These are phyloP conservation scores for Rutstroemia sp. DNA, from an alignment of 2,329 filamentous ascomycete genomes.

Conservation along the genomic window DNA sequence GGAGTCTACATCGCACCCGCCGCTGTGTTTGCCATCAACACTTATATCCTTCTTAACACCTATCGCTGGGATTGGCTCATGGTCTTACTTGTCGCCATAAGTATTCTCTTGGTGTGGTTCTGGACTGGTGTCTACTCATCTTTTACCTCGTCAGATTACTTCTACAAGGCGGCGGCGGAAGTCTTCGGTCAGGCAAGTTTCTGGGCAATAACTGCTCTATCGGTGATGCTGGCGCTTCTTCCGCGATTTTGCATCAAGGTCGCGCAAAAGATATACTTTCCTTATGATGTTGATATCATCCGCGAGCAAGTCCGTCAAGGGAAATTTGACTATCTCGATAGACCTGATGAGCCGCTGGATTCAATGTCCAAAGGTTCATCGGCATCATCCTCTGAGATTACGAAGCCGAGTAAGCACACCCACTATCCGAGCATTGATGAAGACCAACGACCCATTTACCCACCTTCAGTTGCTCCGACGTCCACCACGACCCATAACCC, in stretches of 20 bases:
- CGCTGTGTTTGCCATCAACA: constrained; percentile 81
- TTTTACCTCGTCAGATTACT: constrained; percentile 47
- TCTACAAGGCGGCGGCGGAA: constrained; percentile 73
- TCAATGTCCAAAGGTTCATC: constrained; percentile 39
- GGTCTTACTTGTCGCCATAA: constrained; percentile 71
- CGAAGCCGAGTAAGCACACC: constrained; percentile 40
- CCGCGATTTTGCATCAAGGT: constrained; percentile 83
- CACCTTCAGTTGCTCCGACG: constrained; percentile 76
- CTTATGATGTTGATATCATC: constrained; percentile 89
- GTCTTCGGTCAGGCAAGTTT: constrained; percentile 77
- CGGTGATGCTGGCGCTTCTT: constrained; percentile 73
- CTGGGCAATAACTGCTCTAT: constrained; percentile 77
- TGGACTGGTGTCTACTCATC: constrained; percentile 82
- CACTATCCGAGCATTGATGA: constrained; percentile 66
- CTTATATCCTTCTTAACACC: constrained; percentile 91
- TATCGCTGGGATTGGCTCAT: constrained; percentile 99
- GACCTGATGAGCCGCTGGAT: constrained; percentile 15
- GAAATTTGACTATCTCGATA: constrained; percentile 65
- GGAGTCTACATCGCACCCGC: constrained; percentile 82
- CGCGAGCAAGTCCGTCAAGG: constrained; percentile 84
- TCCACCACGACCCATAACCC: constrained; percentile 69
- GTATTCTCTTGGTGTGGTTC: constrained; percentile 82
- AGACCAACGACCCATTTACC: constrained; percentile 87
- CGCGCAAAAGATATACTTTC: constrained; percentile 89
- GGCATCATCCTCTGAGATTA: constrained; percentile 52